Base-by-base conservation (phyloP, 257 asterid species). In the Primulina tabacum region DNA sequence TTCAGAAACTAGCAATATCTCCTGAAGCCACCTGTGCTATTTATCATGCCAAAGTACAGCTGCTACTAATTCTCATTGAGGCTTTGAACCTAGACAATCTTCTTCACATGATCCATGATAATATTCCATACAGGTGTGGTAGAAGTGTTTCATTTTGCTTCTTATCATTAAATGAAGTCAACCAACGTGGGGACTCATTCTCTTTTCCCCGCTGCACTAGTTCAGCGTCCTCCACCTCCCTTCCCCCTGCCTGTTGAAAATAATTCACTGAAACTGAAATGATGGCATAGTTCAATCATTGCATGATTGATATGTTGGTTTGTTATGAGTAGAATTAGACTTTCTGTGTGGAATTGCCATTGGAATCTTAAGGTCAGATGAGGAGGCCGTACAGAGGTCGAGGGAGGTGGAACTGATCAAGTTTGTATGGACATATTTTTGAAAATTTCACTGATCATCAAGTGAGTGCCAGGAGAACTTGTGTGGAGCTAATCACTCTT, bases 41-140 rank as follows among this genome's bases (percentile, higher is more conserved):
- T 78, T 83, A 83, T 83, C 90, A 81, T 81, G 88, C 87, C 65
- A 89, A 89, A 88, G 92, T 91, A 74, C 96, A 88, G 80, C 80
- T 94, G 79, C 77, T 89, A 40, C 83, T 91, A 77, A 85, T 89
- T 80, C 96, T 94, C 75, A 91, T 94, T 18, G 96, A 90, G 82
- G 83, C 95, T 67, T 75, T 94, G 78, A 87, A 94, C 79, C 84
- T 94, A 80, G 99, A 94, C 80, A 86, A 43, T 85, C 89, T 94
- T 71, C 92, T 94, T 67, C 97, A 91, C 70, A 87, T 91, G 97
- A 76, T 92, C 81, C 93, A 89, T 66, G 99, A 94, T 76, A 89
- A 82, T 75, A 77, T 71, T 75, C 83, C 97, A 4, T 89, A 89
- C 89, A 89, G 99, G 99, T 93, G 80, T 83, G 30, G 32, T 72